phyloP scores from a whole-genome alignment of 306 rosid species.

The Cyclanthera cordifolia region DNA sequence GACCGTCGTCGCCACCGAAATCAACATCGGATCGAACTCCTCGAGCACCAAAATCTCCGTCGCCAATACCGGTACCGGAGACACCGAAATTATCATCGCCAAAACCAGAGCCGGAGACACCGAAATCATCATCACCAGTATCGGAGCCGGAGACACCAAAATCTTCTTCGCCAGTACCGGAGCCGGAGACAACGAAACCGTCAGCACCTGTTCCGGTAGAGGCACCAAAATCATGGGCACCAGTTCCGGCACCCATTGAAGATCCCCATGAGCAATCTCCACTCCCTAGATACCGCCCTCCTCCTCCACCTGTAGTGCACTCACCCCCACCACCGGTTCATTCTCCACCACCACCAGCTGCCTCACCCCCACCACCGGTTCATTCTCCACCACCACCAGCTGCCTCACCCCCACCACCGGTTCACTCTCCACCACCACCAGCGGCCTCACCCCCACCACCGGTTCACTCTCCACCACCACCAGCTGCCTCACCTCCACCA shows the following conservation, averaged over 20 bases:
- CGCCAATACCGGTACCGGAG: too few relatives aligned
- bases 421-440: not conserved
- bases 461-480: conserved; percentile 7
- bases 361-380: not conserved
- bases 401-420: not conserved
- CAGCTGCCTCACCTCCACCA: conserved; percentile 8
- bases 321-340: too few relatives aligned
- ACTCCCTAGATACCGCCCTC: not conserved
- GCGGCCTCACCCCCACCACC: too few relatives aligned
- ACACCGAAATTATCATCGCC: too few relatives aligned
- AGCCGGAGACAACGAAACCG: too few relatives aligned
- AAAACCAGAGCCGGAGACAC: not conserved
- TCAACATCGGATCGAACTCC: too few relatives aligned
- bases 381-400: conserved; percentile 12
- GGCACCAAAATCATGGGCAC: too few relatives aligned
- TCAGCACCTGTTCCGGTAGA: not conserved
- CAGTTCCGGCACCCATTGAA: not conserved
- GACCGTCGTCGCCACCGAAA: not conserved
- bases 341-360: not conserved
- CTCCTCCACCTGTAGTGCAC: too few relatives aligned
- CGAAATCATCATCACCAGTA: not conserved
- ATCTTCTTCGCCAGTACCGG: too few relatives aligned
- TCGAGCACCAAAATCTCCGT: too few relatives aligned
- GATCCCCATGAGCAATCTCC: not conserved
- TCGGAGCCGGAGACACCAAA: not conserved